Conservation (phyloP, 805 yeast genomes). For the Saturnispora gosingensis region DNA sequence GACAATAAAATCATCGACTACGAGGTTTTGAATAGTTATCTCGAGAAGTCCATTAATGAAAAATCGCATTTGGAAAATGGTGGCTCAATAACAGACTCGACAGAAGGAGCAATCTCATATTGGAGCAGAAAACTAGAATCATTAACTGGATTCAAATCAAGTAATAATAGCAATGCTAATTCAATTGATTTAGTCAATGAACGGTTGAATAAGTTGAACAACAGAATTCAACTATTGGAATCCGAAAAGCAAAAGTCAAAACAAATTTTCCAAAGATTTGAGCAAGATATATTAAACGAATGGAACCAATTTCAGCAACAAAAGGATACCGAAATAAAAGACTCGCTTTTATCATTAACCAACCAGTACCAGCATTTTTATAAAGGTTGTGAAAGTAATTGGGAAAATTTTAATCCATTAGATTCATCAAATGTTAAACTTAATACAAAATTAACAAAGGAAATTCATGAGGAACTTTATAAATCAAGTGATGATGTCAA, state of each 20-base stretch:
- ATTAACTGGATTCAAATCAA: conserved; percentile 32
- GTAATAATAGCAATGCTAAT: conserved; percentile 14
- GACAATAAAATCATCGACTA: conserved; percentile 89
- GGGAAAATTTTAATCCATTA: conserved; percentile 35
- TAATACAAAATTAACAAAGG: conserved; percentile 12
- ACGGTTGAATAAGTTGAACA: conserved; percentile 31
- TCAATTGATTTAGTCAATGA: conserved; percentile 36
- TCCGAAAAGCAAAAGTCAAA: conserved; percentile 36
- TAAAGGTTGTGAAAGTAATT: conserved; percentile 54
- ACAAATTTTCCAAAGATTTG: conserved; percentile 37
- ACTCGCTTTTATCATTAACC: conserved; percentile 62
- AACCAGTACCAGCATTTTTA: conserved; percentile 71
- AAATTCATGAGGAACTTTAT: conserved; percentile 2
- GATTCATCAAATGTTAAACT: conserved; percentile 15
- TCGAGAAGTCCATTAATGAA: conserved; percentile 62
- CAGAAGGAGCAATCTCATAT: conserved; percentile 29
- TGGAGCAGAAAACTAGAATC: conserved; percentile 41
- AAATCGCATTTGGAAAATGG: conserved; percentile 31
- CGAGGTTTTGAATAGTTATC: conserved; percentile 75
- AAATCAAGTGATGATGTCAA: conserved; percentile 23
- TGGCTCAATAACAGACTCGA: conserved; percentile 27
- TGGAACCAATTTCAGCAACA: conserved; percentile 66
- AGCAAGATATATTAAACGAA: conserved; percentile 38
- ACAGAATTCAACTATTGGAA: conserved; percentile 35
- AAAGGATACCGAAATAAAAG: conserved; percentile 68